Evolutionary conservation across 176 grass and related monocot species (phyloP).

Genomic region (Pontederia crassipes): DNA sequence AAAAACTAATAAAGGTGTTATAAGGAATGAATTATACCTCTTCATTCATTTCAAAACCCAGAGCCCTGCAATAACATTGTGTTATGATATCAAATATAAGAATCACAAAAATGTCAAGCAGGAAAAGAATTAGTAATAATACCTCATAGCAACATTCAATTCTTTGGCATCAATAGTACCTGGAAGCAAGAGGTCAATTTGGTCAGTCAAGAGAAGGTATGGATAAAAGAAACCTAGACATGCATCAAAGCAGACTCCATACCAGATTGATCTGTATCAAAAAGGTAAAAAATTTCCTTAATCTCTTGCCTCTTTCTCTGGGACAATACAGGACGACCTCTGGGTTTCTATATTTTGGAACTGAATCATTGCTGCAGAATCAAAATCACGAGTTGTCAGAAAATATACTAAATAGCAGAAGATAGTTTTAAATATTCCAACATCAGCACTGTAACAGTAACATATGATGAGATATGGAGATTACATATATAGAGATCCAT

Average conservation of each 20-base stretch:
- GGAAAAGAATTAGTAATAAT: neutral
- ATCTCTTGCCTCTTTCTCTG: conserved; percentile 67
- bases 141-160: conserved; percentile 77
- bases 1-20: neutral
- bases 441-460: too few species aligned
- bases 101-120: conserved; percentile 2
- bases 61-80: conserved; percentile 36
- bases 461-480: too few species aligned
- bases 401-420: too few species aligned
- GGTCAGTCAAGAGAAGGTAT: neutral
- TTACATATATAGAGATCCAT: too few species aligned
- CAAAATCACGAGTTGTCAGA: neutral
- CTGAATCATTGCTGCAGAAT: conserved; percentile 13
- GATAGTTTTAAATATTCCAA: too few species aligned
- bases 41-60: conserved; percentile 76
- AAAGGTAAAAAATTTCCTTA: conserved; percentile 70
- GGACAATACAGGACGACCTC: conserved; percentile 35
- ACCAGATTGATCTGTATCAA: conserved; percentile 82
- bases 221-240: neutral
- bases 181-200: conserved; percentile 13
- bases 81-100: conserved; percentile 4
- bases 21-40: conserved; percentile 35
- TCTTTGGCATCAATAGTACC: conserved; percentile 67
- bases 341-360: conserved; percentile 34
- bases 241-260: neutral